These are phyloP conservation scores for Roridomyces roridus DNA, from an alignment of 768 basidiomycete genomes.

Conservation along the genomic window DNA sequence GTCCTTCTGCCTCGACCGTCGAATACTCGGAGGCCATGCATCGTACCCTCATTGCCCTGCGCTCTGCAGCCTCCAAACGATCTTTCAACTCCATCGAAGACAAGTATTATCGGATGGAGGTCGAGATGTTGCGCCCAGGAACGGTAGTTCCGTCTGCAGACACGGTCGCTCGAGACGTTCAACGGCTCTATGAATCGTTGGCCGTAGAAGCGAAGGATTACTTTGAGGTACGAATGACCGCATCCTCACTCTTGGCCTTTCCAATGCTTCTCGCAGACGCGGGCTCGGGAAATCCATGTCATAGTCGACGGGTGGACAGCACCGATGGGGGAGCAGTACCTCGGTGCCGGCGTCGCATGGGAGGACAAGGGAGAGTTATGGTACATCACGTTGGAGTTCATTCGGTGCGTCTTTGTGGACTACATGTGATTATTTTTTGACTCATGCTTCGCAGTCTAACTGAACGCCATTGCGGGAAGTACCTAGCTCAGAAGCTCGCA, in stretches of 20 bases:
- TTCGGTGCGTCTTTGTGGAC: constrained; percentile 26
- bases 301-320: constrained; percentile 43
- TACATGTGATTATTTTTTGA: not conserved
- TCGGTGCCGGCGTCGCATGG: constrained; percentile 40
- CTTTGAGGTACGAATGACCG: constrained; percentile 20
- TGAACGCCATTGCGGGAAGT: constrained; percentile 32
- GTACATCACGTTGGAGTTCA: constrained; percentile 39
- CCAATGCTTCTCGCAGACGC: constrained; percentile 7
- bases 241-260: not conserved
- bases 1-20: not conserved
- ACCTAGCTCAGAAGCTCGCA: constrained; percentile 32
- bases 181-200: constrained; percentile 15
- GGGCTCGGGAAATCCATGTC: constrained; percentile 30
- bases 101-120: constrained; percentile 30
- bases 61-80: constrained; percentile 26
- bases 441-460: constrained; percentile 28
- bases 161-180: constrained; percentile 31
- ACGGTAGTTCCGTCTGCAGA: constrained; percentile 29
- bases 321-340: constrained; percentile 34
- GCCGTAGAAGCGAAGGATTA: constrained; percentile 23
- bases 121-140: constrained; percentile 34
- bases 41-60: constrained; percentile 31
- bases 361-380: constrained; percentile 33
- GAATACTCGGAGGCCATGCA: constrained; percentile 22
- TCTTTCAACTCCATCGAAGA: constrained; percentile 34